A percentile compares a stretch with the other conserved stretches of the same genome.
These are phyloP conservation scores for Penicillium riverlandense DNA, from an alignment of 495 filamentous ascomycete species.

Conservation along the genomic window DNA sequence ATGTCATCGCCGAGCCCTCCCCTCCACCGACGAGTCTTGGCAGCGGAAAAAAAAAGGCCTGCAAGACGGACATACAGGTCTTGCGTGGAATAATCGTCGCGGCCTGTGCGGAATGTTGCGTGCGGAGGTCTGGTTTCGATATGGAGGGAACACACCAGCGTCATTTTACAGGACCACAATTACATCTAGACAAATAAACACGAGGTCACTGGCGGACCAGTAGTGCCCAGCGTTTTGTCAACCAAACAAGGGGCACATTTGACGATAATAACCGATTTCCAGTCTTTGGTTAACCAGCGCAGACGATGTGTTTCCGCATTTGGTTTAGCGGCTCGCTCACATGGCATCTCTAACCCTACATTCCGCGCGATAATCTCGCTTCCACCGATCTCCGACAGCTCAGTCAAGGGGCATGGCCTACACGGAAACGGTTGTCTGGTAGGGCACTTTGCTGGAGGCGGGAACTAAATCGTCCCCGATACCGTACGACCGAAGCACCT, in stretches of 20 bases:
- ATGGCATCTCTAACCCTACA: slow-evolving; percentile 15
- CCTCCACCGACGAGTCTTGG: too few species aligned
- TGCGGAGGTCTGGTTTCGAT: too few species aligned
- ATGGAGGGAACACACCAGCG: too few species aligned
- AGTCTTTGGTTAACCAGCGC: too few species aligned
- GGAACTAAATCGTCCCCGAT: slow-evolving; percentile 14
- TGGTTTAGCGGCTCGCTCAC: slow-evolving; percentile 13
- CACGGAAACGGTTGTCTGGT: slow-evolving; percentile 13
- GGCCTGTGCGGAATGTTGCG: too few species aligned
- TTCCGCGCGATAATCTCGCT: slow-evolving; percentile 2
- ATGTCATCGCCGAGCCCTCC: neutral
- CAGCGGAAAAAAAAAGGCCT: neutral
- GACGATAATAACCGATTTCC: neutral
- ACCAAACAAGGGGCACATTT: neutral
- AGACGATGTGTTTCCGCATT: neutral
- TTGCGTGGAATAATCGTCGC: neutral
- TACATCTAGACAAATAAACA: neutral
- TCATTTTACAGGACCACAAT: too few species aligned
- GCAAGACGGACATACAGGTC: neutral
- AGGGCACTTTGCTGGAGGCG: slow-evolving; percentile 3
- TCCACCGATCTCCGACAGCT: neutral
- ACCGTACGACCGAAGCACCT: slow-evolving; percentile 21
- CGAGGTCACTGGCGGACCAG: neutral
- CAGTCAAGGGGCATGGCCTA: slow-evolving; percentile 15
- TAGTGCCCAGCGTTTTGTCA: neutral